phyloP scores from a whole-genome alignment of 257 asterid species.

The Penstemon davidsonii region DNA sequence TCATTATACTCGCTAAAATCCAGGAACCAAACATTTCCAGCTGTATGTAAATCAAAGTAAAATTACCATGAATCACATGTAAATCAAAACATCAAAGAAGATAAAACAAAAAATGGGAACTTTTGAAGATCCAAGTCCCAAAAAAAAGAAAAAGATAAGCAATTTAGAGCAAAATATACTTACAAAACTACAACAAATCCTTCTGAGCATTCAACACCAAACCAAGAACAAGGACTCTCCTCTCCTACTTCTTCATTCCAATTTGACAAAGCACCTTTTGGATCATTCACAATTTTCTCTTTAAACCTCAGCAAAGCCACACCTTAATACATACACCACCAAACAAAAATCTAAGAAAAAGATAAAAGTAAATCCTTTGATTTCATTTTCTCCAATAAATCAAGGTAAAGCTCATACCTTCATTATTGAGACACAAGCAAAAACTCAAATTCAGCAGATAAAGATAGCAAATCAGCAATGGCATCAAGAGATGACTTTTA shows the following conservation, averaged over 20 bases:
- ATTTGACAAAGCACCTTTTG: slow-evolving; percentile 57
- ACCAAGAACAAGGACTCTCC: slow-evolving; percentile 73
- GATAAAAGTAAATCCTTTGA: not conserved
- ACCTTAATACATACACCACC: slow-evolving; percentile 43
- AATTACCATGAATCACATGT: not conserved
- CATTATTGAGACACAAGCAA: slow-evolving; percentile 51
- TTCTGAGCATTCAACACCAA: slow-evolving; percentile 68
- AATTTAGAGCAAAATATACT: slow-evolving; percentile 36
- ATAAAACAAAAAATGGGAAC: not conserved
- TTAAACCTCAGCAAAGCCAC: slow-evolving; percentile 61
- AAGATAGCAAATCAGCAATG: slow-evolving; percentile 28
- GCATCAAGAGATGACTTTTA: slow-evolving; percentile 17
- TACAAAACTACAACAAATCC: slow-evolving; percentile 70
- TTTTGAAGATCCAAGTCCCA: not conserved
- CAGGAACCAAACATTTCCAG: too few species aligned
- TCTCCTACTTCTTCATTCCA: slow-evolving; percentile 66
- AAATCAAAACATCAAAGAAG: not conserved
- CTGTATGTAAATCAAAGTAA: too few species aligned
- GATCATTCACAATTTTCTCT: slow-evolving; percentile 58
- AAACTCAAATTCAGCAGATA: slow-evolving; percentile 23
- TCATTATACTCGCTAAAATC: too few species aligned
- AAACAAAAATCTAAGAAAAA: not conserved
- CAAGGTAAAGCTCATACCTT: slow-evolving; percentile 48
- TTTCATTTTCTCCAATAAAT: not conserved
- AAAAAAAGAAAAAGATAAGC: not conserved